Conservation (phyloP, 2,329 filamentous ascomycete genomes). For the Aspergillus awamori region DNA sequence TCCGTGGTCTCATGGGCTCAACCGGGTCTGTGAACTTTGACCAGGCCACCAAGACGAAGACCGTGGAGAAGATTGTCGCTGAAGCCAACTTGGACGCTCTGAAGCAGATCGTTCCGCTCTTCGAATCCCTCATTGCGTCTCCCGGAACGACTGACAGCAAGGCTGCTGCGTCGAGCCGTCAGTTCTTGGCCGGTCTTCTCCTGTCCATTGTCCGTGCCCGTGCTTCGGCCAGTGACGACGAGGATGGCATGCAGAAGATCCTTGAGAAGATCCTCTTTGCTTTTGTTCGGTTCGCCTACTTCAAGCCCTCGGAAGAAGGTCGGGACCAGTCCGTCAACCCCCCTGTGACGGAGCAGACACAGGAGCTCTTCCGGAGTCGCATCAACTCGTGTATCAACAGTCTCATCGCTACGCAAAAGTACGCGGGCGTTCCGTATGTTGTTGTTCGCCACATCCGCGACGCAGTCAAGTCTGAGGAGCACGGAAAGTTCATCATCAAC, state of each 20-base stretch:
- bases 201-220: conserved; percentile 52
- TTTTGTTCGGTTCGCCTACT: conserved; percentile 56
- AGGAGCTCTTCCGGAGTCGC: conserved; percentile 57
- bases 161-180: conserved; percentile 50
- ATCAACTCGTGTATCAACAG: conserved; percentile 59
- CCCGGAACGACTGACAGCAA: conserved; percentile 51
- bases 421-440: conserved; percentile 43
- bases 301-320: conserved; percentile 39
- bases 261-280: conserved; percentile 50
- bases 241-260: conserved; percentile 43
- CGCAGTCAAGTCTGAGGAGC: conserved; percentile 37
- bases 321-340: conserved; percentile 42
- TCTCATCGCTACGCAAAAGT: conserved; percentile 48
- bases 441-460: conserved; percentile 47
- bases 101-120: conserved; percentile 57
- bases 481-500: conserved; percentile 51
- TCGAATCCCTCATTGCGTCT: conserved; percentile 50
- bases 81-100: conserved; percentile 57
- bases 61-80: conserved; percentile 72
- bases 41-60: conserved; percentile 81
- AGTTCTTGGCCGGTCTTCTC: conserved; percentile 56
- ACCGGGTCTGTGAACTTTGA: conserved; percentile 80
- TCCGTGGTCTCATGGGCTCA: conserved; percentile 69
- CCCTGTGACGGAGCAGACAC: conserved; percentile 50
- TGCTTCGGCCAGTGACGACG: conserved; percentile 32